Conservation (phyloP, 176 grass and related monocot genomes). For the Guadua angustifolia region DNA sequence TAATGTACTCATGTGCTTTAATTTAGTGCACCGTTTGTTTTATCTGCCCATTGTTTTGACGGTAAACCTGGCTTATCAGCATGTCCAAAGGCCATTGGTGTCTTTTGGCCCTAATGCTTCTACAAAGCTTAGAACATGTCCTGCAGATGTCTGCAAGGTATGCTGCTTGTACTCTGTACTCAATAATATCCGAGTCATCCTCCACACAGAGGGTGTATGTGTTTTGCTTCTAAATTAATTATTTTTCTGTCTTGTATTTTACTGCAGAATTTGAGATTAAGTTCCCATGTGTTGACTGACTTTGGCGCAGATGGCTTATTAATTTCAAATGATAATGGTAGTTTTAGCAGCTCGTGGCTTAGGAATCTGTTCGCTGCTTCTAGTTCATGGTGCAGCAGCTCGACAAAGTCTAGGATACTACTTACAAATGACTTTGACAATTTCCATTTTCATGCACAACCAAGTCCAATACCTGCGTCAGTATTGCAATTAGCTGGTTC, state of each 20-base stretch:
- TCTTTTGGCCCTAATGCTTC: slow-evolving; percentile 90
- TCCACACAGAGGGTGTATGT: background rate
- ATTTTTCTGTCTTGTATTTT: slow-evolving; percentile 19
- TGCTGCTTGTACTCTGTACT: slow-evolving; percentile 34
- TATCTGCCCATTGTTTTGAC: slow-evolving; percentile 29
- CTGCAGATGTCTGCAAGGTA: slow-evolving; percentile 91
- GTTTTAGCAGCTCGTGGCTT: slow-evolving; percentile 96
- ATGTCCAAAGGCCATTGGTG: slow-evolving; percentile 79
- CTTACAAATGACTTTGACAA: slow-evolving; percentile 76
- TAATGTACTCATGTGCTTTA: slow-evolving; percentile 11
- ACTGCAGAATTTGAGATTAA: slow-evolving; percentile 81
- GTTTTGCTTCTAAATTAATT: slow-evolving; percentile 39
- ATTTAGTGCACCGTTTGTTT: slow-evolving; percentile 7
- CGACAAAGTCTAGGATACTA: slow-evolving; percentile 43
- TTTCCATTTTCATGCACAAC: slow-evolving; percentile 84
- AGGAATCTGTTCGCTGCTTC: slow-evolving; percentile 61
- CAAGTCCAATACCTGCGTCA: slow-evolving; percentile 75
- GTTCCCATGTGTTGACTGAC: slow-evolving; percentile 72
- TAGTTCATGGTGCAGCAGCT: slow-evolving; percentile 48
- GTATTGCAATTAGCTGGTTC: slow-evolving; percentile 91
- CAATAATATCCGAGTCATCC: slow-evolving; percentile 13
- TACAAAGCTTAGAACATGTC: slow-evolving; percentile 87
- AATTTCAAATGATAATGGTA: slow-evolving; percentile 78
- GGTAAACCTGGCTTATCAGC: slow-evolving; percentile 61
- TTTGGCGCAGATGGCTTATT: slow-evolving; percentile 77